Evolutionary conservation across 495 filamentous ascomycete species (phyloP).

Genomic region (Xylona heveae): DNA sequence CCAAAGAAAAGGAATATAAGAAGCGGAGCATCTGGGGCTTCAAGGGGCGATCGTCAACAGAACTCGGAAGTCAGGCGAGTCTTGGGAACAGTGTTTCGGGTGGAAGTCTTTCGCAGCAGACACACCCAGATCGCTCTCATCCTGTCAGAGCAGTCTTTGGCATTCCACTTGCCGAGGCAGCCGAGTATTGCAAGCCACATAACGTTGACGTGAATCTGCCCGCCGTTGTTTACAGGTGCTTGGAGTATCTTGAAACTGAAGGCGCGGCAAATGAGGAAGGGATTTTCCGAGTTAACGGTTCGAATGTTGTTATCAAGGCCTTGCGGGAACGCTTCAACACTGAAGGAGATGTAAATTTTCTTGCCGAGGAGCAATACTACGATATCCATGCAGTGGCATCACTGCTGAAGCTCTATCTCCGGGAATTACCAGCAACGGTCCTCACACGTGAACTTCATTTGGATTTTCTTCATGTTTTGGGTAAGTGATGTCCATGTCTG

Average conservation of each 20-base stretch:
- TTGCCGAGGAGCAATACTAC: constrained; percentile 67
- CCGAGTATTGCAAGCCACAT: constrained; percentile 50
- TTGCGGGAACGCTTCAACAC: constrained; percentile 81
- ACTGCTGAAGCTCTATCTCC: constrained; percentile 79
- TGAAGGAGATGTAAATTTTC: constrained; percentile 80
- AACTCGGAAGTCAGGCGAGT: constrained; percentile 24
- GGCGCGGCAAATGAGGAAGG: constrained; percentile 74
- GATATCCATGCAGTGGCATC: constrained; percentile 95
- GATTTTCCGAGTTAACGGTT: constrained; percentile 89
- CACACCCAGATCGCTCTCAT: constrained; percentile 22
- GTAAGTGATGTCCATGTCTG: constrained; percentile 22
- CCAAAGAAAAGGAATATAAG: constrained; percentile 56
- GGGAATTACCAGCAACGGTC: constrained; percentile 78
- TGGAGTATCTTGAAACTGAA: constrained; percentile 78
- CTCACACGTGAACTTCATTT: constrained; percentile 77
- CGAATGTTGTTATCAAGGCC: constrained; percentile 79
- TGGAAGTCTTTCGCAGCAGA: constrained; percentile 10
- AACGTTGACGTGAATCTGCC: constrained; percentile 56
- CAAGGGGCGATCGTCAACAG: constrained; percentile 41
- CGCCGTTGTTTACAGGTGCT: constrained; percentile 90
- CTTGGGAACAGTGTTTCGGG: constrained; percentile 15
- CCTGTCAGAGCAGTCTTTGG: constrained; percentile 64
- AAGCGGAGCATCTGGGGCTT: constrained; percentile 95
- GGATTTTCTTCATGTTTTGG: constrained; percentile 71
- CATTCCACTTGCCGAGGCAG: constrained; percentile 60